A percentile compares a stretch with the other conserved stretches of the same genome.
Evolutionary conservation across 2,329 filamentous ascomycete genomes (phyloP).

Genomic region (Xylogone sp.): DNA sequence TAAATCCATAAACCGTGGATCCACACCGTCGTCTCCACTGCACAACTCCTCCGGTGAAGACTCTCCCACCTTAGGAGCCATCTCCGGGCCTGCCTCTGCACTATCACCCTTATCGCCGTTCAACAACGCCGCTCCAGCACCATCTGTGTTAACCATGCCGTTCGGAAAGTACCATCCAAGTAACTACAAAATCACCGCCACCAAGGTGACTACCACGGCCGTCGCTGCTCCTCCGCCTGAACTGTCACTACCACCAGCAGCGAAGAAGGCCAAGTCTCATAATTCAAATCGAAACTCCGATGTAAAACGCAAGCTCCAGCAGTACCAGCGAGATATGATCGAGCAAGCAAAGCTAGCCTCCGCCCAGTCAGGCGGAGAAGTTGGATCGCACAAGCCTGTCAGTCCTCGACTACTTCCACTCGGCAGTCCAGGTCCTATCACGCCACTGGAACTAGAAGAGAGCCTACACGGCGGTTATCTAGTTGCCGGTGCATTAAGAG

Average conservation of each 20-base stretch:
- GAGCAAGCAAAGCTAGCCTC: slow-evolving; percentile 48
- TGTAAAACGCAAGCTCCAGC: slow-evolving; percentile 46
- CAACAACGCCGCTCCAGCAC: slow-evolving; percentile 16
- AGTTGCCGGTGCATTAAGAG: slow-evolving; percentile 12
- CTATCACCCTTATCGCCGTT: slow-evolving; percentile 4
- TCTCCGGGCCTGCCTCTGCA: background rate
- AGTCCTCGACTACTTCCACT: slow-evolving; percentile 49
- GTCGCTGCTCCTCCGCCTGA: slow-evolving; percentile 24
- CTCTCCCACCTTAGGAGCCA: background rate
- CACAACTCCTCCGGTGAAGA: slow-evolving; percentile 15
- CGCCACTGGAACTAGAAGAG: slow-evolving; percentile 54
- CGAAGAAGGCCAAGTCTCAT: slow-evolving; percentile 26
- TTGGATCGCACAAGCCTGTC: slow-evolving; percentile 37
- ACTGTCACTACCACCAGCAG: slow-evolving; percentile 23
- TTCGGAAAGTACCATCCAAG: slow-evolving; percentile 62
- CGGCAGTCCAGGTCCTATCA: slow-evolving; percentile 57
- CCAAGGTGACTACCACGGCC: slow-evolving; percentile 9
- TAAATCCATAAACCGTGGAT: slow-evolving; percentile 31
- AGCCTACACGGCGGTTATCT: slow-evolving; percentile 19
- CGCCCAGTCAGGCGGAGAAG: slow-evolving; percentile 23
- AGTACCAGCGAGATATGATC: slow-evolving; percentile 60
- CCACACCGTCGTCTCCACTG: slow-evolving; percentile 30
- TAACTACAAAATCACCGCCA: slow-evolving; percentile 47
- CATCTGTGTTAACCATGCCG: slow-evolving; percentile 39
- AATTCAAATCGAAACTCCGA: slow-evolving; percentile 41